Evolutionary conservation across 257 asterid genomes (phyloP), one percentile per base, ranked within the genome.

Genomic region (Scutellaria baicalensis): DNA sequence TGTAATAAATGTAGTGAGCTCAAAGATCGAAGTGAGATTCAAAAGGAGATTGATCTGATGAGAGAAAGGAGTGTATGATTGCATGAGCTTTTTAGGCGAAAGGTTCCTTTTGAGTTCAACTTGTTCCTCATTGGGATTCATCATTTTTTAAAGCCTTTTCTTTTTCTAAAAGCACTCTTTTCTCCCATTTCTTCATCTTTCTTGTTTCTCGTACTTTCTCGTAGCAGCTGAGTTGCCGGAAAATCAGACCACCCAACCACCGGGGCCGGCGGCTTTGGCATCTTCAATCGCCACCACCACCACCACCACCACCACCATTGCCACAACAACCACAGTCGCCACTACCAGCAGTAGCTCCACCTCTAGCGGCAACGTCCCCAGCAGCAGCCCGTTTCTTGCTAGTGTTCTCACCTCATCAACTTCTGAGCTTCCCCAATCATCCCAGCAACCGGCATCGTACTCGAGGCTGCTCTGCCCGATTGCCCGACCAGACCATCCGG

Each of bases 211-310:
- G n/a, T 16, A 20, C 49, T n/a, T 44, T 8, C 42, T 16, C 43
- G 62, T 75, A 12, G 72, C 44, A 54, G 79, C 85, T 75, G 98
- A 91, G 20, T 48, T 90, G 82, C 94, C 86, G 3, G 94, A 93
- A 75, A 90, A 84, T 80, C 93, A 69, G 43, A 66, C 43, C 14
- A 67, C 71, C 3, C 76, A 76, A 33, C 59, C 79, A 20, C 90
- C n/a, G n/a, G n/a, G 66, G n/a, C 81, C 82, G 13, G 84, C 83
- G 12, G 78, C 17, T 4, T 3, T 44, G 5, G 16, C 67, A 33
- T 45, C 14, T 11, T n/a, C 69, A 12, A 23, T 27, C 8, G 59
- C 44, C 50, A 68, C 75, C 72, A 43, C 66, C 43, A n/a, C 69
- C 2, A 17, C 40, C 60, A 0, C 57, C 68, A 5, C 77, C 70